A percentile compares a stretch with the other conserved stretches of the same genome.
Conservation (phyloP, 2,329 filamentous ascomycete genomes). For the Cordyceps farinosa region DNA sequence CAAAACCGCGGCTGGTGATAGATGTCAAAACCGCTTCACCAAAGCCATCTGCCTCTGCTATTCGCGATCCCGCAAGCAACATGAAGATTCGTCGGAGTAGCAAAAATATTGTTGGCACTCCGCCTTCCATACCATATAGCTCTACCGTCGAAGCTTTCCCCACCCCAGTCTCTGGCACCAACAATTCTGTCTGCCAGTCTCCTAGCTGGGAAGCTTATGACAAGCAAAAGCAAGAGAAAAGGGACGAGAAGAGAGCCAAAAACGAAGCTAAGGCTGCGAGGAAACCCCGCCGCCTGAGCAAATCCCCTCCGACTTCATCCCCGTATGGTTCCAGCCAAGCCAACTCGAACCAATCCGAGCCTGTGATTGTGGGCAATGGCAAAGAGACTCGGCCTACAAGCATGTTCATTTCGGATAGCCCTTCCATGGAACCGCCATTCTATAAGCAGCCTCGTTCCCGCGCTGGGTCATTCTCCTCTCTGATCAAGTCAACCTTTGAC, state of each 20-base stretch:
- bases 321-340: conserved; percentile 19
- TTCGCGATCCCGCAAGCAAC: neutral
- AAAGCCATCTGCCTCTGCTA: neutral
- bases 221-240: conserved; percentile 52
- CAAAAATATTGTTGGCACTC: neutral
- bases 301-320: conserved; percentile 29
- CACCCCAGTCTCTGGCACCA: conserved; percentile 19
- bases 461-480: conserved; percentile 36
- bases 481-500: conserved; percentile 35
- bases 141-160: conserved; percentile 12
- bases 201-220: conserved; percentile 59
- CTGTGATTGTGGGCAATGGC: conserved; percentile 17
- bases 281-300: conserved; percentile 30
- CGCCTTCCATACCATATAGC: conserved; percentile 17
- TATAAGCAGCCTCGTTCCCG: conserved; percentile 29
- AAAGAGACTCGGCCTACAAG: conserved; percentile 22
- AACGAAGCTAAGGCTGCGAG: conserved; percentile 36
- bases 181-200: conserved; percentile 52
- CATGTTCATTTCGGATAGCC: conserved; percentile 16
- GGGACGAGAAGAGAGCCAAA: conserved; percentile 41
- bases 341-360: conserved; percentile 20
- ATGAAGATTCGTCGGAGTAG: conserved; percentile 9
- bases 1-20: conserved; percentile 12
- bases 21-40: conserved; percentile 9
- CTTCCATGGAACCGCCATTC: conserved; percentile 18